Percentiles rank a stretch among this genome's conserved stretches.
Evolutionary conservation across 306 rosid genomes (phyloP).

Genomic region (Ormosia emarginata): DNA sequence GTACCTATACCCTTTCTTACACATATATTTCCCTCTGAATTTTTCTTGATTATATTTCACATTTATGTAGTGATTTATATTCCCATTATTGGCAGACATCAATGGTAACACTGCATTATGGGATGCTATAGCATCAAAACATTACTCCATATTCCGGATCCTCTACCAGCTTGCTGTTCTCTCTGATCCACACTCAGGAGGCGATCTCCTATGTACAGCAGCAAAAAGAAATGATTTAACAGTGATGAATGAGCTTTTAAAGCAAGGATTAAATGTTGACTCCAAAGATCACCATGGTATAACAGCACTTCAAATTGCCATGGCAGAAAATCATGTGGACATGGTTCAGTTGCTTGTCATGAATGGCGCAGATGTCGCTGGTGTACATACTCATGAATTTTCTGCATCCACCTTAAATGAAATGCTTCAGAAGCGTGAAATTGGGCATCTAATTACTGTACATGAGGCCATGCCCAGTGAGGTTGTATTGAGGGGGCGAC

Average conservation of each 20-base stretch:
- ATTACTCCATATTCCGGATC: constrained; percentile 58
- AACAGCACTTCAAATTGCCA: constrained; percentile 56
- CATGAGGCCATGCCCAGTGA: constrained; percentile 35
- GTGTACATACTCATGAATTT: constrained; percentile 15
- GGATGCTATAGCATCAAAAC: constrained; percentile 69
- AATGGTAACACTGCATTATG: constrained; percentile 76
- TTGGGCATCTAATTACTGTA: constrained; percentile 53
- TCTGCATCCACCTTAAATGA: constrained; percentile 41
- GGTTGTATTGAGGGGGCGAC: not conserved
- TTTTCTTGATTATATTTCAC: not conserved
- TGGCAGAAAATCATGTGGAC: constrained; percentile 49
- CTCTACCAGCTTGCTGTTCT: constrained; percentile 50
- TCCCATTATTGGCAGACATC: constrained; percentile 42
- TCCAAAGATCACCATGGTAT: constrained; percentile 43
- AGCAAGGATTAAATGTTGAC: constrained; percentile 60
- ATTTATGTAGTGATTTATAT: not conserved
- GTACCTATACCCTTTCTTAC: not conserved
- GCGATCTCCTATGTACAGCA: constrained; percentile 60
- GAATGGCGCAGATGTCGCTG: constrained; percentile 52
- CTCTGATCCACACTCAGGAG: constrained; percentile 51
- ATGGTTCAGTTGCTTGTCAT: constrained; percentile 61
- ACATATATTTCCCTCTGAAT: not conserved
- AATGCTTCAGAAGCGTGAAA: constrained; percentile 50
- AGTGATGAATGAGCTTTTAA: constrained; percentile 59
- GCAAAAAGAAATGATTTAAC: constrained; percentile 46